Percentiles rank a stretch among this genome's conserved stretches.
Conservation (phyloP, 2,329 filamentous ascomycete species). For the Fusarium transvaalense region DNA sequence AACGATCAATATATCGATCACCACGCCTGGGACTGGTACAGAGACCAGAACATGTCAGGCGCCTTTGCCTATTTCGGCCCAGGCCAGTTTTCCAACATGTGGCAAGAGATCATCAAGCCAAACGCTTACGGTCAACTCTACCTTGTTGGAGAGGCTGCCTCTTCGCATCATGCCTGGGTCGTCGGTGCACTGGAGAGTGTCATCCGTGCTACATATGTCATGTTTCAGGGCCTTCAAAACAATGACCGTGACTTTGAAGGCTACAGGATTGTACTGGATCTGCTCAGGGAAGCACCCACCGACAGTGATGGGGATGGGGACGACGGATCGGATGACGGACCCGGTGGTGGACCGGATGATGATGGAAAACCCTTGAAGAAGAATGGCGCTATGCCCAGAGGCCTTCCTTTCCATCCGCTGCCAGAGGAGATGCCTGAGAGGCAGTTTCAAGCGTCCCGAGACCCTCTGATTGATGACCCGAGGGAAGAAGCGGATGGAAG, state of each 20-base stretch:
- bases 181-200: slow-evolving; percentile 42
- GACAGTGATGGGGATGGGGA: not conserved
- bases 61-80: slow-evolving; percentile 44
- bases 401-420: not conserved
- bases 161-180: slow-evolving; percentile 41
- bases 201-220: slow-evolving; percentile 30
- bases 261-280: not conserved
- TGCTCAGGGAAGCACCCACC: not conserved
- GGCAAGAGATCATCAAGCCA: slow-evolving; percentile 42
- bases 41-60: slow-evolving; percentile 41
- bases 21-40: slow-evolving; percentile 41
- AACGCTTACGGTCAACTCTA: slow-evolving; percentile 41
- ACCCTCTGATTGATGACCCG: not conserved
- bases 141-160: slow-evolving; percentile 40
- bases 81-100: slow-evolving; percentile 42
- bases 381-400: not conserved
- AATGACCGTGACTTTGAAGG: not conserved
- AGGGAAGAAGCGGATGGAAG: no score
- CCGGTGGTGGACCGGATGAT: no score
- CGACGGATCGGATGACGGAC: no score
- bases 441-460: not conserved
- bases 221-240: slow-evolving; percentile 24
- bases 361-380: not conserved
- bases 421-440: not conserved
- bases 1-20: slow-evolving; percentile 28